A percentile compares a stretch with the other conserved stretches of the same genome.
phyloP scores from a whole-genome alignment of 83 land plant species.

The Diphasiastrum complanatum region DNA sequence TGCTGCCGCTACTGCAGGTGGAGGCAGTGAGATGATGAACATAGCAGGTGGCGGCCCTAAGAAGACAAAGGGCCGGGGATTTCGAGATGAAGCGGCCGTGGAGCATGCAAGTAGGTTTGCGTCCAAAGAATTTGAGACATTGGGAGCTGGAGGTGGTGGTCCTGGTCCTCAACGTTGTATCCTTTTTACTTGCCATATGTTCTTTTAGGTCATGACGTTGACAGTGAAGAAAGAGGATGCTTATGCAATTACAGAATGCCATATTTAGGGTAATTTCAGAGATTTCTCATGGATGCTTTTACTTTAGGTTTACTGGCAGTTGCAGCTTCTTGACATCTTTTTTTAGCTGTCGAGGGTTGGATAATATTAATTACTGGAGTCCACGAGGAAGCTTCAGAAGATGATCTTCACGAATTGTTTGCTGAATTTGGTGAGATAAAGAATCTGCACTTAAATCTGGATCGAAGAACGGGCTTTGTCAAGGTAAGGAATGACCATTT shows the following conservation, averaged over 20 bases:
- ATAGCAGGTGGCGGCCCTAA: slow-evolving; percentile 17
- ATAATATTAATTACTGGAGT: slow-evolving; percentile 11
- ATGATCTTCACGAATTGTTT: slow-evolving; percentile 13
- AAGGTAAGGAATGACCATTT: no score
- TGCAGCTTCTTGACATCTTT: no score
- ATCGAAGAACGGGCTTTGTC: slow-evolving; percentile 14
- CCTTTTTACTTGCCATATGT: not conserved
- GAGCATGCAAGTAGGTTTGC: slow-evolving; percentile 8
- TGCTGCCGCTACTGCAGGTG: not conserved
- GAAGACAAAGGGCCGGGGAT: slow-evolving; percentile 13
- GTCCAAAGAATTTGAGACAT: slow-evolving; percentile 1
- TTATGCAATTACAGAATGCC: not conserved
- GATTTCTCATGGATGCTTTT: not conserved
- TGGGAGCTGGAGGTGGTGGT: slow-evolving; percentile 2
- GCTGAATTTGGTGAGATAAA: slow-evolving; percentile 7
- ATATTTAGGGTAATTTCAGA: not conserved
- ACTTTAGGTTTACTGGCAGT: no score
- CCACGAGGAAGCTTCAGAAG: slow-evolving; percentile 13
- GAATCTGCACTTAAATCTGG: slow-evolving; percentile 10
- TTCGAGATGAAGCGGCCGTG: not conserved
- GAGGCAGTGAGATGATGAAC: no score
- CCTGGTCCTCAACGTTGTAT: slow-evolving; percentile 8
- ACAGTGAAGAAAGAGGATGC: not conserved
- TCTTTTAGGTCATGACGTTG: not conserved
- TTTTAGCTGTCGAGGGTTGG: slow-evolving; percentile 9